A percentile compares a stretch with the other conserved stretches of the same genome.
phyloP scores from a whole-genome alignment of 352 stramenopile species.

The Phytopythium kandeliae region DNA sequence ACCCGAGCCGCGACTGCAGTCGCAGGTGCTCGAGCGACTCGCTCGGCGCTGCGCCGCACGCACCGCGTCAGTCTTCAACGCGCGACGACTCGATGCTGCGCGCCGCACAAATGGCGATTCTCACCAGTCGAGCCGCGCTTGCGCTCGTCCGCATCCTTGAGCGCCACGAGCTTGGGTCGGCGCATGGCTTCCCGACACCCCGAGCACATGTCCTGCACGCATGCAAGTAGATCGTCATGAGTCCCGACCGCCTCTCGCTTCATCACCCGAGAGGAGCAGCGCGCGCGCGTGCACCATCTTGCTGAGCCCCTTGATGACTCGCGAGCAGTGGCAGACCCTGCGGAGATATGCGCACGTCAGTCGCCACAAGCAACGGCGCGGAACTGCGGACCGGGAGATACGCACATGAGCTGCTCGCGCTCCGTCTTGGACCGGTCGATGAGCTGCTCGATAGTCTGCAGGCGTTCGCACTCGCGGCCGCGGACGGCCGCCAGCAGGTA shows the following conservation, averaged over 20 bases:
- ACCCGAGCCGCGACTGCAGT: slow-evolving; percentile 28
- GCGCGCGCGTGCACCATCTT: slow-evolving; percentile 44
- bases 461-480: slow-evolving; percentile 36
- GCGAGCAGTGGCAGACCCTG: slow-evolving; percentile 54
- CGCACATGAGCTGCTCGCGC: slow-evolving; percentile 39
- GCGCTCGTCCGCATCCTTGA: slow-evolving; percentile 18
- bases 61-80: background rate
- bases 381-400: no score
- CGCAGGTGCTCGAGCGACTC: slow-evolving; percentile 14
- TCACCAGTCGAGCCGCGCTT: slow-evolving; percentile 15
- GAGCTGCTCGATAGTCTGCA: slow-evolving; percentile 45
- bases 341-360: no score
- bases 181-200: slow-evolving; percentile 46
- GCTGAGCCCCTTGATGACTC: slow-evolving; percentile 32
- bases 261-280: no score
- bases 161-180: slow-evolving; percentile 36
- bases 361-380: no score
- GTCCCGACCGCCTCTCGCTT: no score
- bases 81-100: no score
- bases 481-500: slow-evolving; percentile 38
- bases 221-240: no score
- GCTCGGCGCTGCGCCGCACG: slow-evolving; percentile 6
- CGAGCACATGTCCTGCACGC: slow-evolving; percentile 61
- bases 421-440: slow-evolving; percentile 55
- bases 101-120: no score